Percentiles rank a stretch among this genome's conserved stretches.
Evolutionary conservation across 2,329 filamentous ascomycete genomes (phyloP).

Genomic region (Fusarium sp.): DNA sequence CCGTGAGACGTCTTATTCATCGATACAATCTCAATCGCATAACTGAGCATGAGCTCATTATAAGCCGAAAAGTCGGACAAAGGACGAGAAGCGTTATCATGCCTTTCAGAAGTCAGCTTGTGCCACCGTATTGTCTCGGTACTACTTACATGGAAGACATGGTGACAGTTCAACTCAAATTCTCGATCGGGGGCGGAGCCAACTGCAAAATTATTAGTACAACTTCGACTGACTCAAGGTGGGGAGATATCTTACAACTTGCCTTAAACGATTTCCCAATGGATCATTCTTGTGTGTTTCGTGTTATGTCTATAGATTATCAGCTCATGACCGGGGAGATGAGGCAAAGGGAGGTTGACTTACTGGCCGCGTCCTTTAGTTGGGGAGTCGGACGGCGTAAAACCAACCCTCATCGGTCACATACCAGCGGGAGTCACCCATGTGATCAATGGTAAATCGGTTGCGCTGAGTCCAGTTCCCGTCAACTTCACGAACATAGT

Average conservation of each 20-base stretch:
- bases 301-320: conserved; percentile 14
- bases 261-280: neutral
- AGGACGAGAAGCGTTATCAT: neutral
- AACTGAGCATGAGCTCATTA: neutral
- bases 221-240: neutral
- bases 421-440: conserved; percentile 68
- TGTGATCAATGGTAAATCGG: conserved; percentile 68
- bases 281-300: neutral
- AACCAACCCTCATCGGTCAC: conserved; percentile 66
- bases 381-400: conserved; percentile 66
- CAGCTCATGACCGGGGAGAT: neutral
- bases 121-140: neutral
- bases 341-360: neutral
- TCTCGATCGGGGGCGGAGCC: neutral
- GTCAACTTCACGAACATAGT: conserved; percentile 69
- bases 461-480: conserved; percentile 68
- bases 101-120: neutral
- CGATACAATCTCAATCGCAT: neutral
- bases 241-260: neutral
- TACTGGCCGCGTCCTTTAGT: conserved; percentile 36
- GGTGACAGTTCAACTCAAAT: neutral
- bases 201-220: conserved; percentile 6
- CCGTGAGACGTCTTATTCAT: neutral
- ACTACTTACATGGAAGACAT: conserved; percentile 10
- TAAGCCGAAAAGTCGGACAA: neutral